These are phyloP conservation scores for Phytophthora tentaculata DNA, from an alignment of 352 stramenopile genomes.

Conservation along the genomic window DNA sequence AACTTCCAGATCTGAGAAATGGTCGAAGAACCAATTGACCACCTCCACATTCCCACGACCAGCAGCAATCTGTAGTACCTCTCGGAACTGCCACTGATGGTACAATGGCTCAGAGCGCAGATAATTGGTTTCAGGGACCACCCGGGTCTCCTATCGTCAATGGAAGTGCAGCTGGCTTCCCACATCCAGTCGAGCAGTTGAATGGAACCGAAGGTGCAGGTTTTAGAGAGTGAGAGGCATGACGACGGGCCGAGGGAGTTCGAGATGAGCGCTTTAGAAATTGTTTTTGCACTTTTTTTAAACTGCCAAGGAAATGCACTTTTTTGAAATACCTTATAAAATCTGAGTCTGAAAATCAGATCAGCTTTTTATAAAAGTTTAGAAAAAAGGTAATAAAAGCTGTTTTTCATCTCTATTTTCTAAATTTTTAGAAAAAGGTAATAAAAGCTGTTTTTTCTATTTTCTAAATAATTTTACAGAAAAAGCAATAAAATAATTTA, in stretches of 20 bases:
- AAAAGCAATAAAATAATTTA: too few relatives aligned
- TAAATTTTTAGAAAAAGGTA: too few relatives aligned
- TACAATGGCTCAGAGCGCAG: constrained; percentile 2
- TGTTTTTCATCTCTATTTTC: too few relatives aligned
- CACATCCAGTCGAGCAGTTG: constrained; percentile 4
- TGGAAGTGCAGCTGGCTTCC: constrained; percentile 3
- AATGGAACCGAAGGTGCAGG: neutral
- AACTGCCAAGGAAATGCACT: neutral
- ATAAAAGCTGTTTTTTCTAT: too few relatives aligned
- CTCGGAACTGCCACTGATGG: constrained; percentile 8
- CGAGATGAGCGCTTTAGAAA: constrained; percentile 2
- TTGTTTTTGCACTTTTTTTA: too few relatives aligned
- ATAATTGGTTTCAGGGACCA: constrained; percentile 5
- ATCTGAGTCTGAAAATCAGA: too few relatives aligned
- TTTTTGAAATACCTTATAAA: too few relatives aligned
- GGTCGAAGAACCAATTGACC: constrained; percentile 10
- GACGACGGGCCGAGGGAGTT: constrained; percentile 1
- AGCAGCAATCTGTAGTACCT: constrained; percentile 1
- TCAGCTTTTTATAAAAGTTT: too few relatives aligned
- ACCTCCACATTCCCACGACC: neutral
- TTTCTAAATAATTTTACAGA: too few relatives aligned
- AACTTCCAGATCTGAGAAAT: constrained; percentile 8
- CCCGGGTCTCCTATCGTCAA: neutral
- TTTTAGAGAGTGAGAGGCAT: neutral
- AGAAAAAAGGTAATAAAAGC: too few relatives aligned